phyloP scores from a whole-genome alignment of 2,329 filamentous ascomycete species.

The Colletotrichum phormii region DNA sequence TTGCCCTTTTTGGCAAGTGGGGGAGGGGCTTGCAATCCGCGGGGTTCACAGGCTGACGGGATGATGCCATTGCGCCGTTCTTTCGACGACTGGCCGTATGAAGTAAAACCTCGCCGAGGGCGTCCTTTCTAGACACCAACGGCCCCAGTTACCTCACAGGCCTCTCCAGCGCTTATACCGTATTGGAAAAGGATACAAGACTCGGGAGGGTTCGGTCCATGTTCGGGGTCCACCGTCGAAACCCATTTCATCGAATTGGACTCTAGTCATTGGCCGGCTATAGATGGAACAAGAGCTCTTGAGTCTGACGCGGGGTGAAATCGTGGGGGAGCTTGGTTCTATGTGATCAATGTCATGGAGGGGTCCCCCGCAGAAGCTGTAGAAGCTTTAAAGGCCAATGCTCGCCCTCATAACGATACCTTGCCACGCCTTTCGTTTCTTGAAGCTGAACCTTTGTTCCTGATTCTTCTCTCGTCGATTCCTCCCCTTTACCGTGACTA shows the following conservation, averaged over 20 bases:
- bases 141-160: not conserved
- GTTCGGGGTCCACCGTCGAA: slow-evolving; percentile 11
- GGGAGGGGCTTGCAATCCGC: slow-evolving; percentile 6
- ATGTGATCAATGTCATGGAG: not conserved
- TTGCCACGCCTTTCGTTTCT: not conserved
- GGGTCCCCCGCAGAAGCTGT: not conserved
- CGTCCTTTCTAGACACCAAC: not conserved
- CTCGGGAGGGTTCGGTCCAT: slow-evolving; percentile 10
- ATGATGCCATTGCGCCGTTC: slow-evolving; percentile 23
- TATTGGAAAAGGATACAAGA: not conserved
- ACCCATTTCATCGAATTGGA: not conserved
- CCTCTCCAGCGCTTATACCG: not conserved
- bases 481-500: not conserved
- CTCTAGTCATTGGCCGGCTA: slow-evolving; percentile 7
- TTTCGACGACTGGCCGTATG: not conserved
- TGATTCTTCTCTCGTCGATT: not conserved
- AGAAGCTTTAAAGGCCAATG: not conserved
- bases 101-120: slow-evolving; percentile 9
- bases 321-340: not conserved
- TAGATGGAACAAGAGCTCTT: not conserved
- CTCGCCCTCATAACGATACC: too few relatives aligned
- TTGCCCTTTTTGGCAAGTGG: slow-evolving; percentile 9
- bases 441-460: not conserved
- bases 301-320: not conserved
- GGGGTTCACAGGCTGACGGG: not conserved